Evolutionary conservation across 139 green algal genomes (phyloP), one percentile per base, ranked within the genome.

Genomic region (Volvox reticuliferus): DNA sequence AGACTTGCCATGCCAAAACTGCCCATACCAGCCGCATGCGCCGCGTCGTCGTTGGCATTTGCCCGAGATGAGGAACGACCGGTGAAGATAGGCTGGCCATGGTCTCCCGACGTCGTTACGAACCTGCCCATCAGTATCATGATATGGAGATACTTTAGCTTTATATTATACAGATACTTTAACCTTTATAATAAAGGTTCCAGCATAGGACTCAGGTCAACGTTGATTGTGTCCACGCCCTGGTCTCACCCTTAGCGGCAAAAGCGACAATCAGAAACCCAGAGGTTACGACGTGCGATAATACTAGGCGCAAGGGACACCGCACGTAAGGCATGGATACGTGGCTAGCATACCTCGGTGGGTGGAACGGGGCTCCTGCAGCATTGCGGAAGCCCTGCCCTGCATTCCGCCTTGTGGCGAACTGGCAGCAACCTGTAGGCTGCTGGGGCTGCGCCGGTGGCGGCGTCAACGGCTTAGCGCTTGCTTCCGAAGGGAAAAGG

Each of bases 401-500:
- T 30, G 30, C 71, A 20, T 12, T 30, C 18, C 21, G 65, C 65
- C 65, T 73, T 5, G 21, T 73, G 65, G 24, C 65, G 2, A 17
- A 19, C 62, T 69, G 62, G 17, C 62, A 17, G 62, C 62, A 17
- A 19, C 17, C 44, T 18, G n/a, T n/a, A n/a, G 13, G 33, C 61
- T 67, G 73, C 32, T 32, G 86, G 30, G 75, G 73, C 65, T 73
- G 21, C 28, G 50, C 30, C 0, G 61, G 62, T 22, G 35, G 61
- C 24, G 87, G 87, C 32, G 87, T 91, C 21, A 86, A 33, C 3
- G 87, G 87, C 76, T 91, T 91, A 17, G 33, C 61, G 33, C 9
- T 18, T 0, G 62, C 33, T 61, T 91, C 87, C 14, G 88, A 20
- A 1, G 94, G 94, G 91, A 96, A 96, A 19, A 96, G 91, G 82